Percentiles rank a stretch among this genome's conserved stretches.
Evolutionary conservation across 2,329 filamentous ascomycete species (phyloP).

Genomic region (Sphaerulina vaccinii): DNA sequence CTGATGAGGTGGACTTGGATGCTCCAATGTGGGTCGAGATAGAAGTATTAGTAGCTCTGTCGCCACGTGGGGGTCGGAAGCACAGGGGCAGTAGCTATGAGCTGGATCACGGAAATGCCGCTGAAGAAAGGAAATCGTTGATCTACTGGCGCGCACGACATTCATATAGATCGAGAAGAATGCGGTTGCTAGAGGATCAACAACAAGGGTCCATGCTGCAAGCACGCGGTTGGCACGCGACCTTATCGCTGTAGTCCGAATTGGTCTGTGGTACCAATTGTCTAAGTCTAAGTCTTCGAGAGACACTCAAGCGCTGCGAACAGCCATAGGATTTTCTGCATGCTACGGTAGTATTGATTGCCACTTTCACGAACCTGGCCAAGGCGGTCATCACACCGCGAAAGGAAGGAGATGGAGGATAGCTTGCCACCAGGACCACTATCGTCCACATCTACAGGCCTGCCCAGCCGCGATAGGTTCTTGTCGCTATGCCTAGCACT

Average conservation of each 20-base stretch:
- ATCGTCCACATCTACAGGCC: slow-evolving; percentile 1
- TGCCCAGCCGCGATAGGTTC: slow-evolving; percentile 5
- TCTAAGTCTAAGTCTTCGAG: no score
- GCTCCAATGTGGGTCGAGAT: background rate
- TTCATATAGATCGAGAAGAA: slow-evolving; percentile 10
- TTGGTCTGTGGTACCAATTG: slow-evolving; percentile 6
- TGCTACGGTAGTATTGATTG: slow-evolving; percentile 22
- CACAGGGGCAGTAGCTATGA: slow-evolving; percentile 1
- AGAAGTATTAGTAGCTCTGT: background rate
- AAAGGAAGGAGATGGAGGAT: slow-evolving; percentile 24
- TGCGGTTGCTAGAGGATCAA: slow-evolving; percentile 17
- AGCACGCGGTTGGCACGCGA: slow-evolving; percentile 25
- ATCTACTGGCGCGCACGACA: slow-evolving; percentile 3
- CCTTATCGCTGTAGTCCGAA: slow-evolving; percentile 17
- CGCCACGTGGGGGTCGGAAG: slow-evolving; percentile 1
- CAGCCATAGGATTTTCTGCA: slow-evolving; percentile 14
- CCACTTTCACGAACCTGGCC: slow-evolving; percentile 13
- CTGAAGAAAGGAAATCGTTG: background rate
- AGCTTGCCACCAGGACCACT: slow-evolving; percentile 9
- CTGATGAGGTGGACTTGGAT: background rate
- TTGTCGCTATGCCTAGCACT: slow-evolving; percentile 4
- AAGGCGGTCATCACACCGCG: slow-evolving; percentile 24
- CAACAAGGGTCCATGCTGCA: slow-evolving; percentile 17
- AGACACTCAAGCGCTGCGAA: background rate
- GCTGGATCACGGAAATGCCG: slow-evolving; percentile 9